Base-by-base conservation (phyloP, 129 eudicot species). In the Lonicera japonica region DNA sequence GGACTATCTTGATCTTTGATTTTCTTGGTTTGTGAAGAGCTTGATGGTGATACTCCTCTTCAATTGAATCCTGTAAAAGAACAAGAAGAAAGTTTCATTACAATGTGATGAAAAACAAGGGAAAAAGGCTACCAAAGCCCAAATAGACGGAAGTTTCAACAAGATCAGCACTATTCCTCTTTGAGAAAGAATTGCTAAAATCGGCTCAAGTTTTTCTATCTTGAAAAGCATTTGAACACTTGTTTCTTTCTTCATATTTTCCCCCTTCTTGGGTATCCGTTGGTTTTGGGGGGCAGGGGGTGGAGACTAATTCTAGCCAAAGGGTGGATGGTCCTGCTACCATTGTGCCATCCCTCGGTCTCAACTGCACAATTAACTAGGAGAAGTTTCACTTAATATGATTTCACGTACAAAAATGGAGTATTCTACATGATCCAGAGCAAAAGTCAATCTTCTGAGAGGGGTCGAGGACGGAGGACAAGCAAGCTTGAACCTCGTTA, bases 21-120 rank as follows among this genome's bases (percentile, higher is more conserved):
- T 63, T 73, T 67, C 15, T 21, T 58, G 36, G 66, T 61, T 50
- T 65, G 53, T 52, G 81, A 65, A 60, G 74, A 67, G 36, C 60
- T 60, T 45, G 70, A 11, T 24, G 90, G 85, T 21, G 82, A 77
- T 41, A 58, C 21, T 72, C 66, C 62, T 72, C 85, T 57, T 64
- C 81, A 38, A 25, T 13, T 54, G 68, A 66, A 66, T 84, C 81
- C 98, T 92, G 76, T 55, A 73, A 70, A 71, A 59, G 24, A 61
- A 63, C 14, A 34, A 19, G 17, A 57, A 29, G 36, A 29, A 29
- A 1, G 36, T 63, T 11, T 4, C 21, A 14, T 62, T 4, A 2
- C 1, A 16, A 23, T 55, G n/a, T 66, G 51, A n/a, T 15, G 15
- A 66, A 7, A 54, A 17, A 12, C 11, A 39, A 66, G 40, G 23